Base-by-base conservation (phyloP, 1,284 basidiomycete genomes). In the Leccinum solheimii region DNA sequence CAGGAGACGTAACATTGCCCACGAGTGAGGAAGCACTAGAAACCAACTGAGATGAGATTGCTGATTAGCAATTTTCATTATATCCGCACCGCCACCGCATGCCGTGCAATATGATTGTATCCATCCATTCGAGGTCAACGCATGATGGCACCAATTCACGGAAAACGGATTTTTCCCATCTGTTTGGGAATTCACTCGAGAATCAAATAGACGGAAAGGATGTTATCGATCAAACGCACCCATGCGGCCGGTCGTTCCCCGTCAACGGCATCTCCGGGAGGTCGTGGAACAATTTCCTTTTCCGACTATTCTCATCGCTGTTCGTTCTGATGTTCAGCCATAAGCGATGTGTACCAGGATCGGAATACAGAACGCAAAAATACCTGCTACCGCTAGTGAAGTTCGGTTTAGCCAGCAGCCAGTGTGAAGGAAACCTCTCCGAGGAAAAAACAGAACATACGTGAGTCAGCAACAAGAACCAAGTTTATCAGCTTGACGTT, bases 1-100 rank as follows among this genome's bases (percentile, higher is more conserved):
- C 81, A 85, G 8, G 78, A 79, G 64, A 83, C 80, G 71, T 83
- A 83, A 66, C 81, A 80, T 66, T 84, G 81, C 16, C 82, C 81
- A 53, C 82, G 74, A 9, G 80, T 80, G 21, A 83, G 71, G 70
- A 81, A 83, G 67, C 80, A 82, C 67, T 71, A 65, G 34, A 32
- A 65, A 64, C 62, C 62, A 71, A 69, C 71, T 72, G 70, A 71
- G 72, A 63, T 64, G 69, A 61, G 64, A 67, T 64, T 23, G 61
- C 54, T 51, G 66, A 70, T 66, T 62, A 66, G 71, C 63, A 62
- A 64, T 62, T 69, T 70, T 69, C 70, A 73, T 71, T 72, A 67
- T 64, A 40, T 9, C 55, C 57, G 64, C 65, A 77, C 74, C 7
- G 84, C 85, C 52, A 84, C 80, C 10, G 76, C 78, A 69, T 82